Evolutionary conservation across 2,329 filamentous ascomycete genomes (phyloP).

Genomic region (Aureobasidium uvarum): DNA sequence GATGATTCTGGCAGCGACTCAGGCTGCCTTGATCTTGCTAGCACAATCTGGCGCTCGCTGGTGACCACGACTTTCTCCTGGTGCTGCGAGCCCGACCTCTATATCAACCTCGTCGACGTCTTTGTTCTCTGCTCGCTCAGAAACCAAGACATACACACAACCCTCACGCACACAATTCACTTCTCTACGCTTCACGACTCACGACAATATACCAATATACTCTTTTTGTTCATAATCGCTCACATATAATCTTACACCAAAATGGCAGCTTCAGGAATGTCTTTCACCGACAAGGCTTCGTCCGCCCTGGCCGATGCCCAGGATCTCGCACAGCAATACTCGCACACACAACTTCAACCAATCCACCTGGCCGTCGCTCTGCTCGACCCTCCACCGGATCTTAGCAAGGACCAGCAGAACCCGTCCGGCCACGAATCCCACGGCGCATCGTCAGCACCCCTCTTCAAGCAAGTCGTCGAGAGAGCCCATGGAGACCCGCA

Average conservation of each 20-base stretch:
- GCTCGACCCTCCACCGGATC: constrained; percentile 69
- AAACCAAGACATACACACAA: not conserved
- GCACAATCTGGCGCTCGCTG: not conserved
- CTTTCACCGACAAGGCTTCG: constrained; percentile 91
- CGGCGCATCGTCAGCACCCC: constrained; percentile 62
- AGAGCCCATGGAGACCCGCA: constrained; percentile 91
- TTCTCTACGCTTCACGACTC: constrained; percentile 23
- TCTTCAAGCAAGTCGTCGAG: constrained; percentile 94
- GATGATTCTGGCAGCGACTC: not conserved
- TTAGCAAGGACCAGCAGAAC: constrained; percentile 74
- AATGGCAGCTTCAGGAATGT: constrained; percentile 52
- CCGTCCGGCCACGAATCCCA: constrained; percentile 62
- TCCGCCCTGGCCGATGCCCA: constrained; percentile 88
- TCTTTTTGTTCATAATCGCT: not conserved
- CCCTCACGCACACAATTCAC: not conserved
- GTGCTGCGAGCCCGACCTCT: not conserved
- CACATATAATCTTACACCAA: not conserved
- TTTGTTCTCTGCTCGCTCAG: not conserved
- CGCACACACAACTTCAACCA: constrained; percentile 85
- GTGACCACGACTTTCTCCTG: not conserved
- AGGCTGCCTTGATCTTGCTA: not conserved
- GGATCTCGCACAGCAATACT: constrained; percentile 81
- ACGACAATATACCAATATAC: constrained; percentile 12
- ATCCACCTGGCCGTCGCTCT: constrained; percentile 84
- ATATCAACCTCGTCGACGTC: constrained; percentile 18